Percentiles rank a stretch among this genome's conserved stretches.
These are phyloP conservation scores for Collybiopsis confluens DNA, from an alignment of 768 basidiomycete genomes.

Conservation along the genomic window DNA sequence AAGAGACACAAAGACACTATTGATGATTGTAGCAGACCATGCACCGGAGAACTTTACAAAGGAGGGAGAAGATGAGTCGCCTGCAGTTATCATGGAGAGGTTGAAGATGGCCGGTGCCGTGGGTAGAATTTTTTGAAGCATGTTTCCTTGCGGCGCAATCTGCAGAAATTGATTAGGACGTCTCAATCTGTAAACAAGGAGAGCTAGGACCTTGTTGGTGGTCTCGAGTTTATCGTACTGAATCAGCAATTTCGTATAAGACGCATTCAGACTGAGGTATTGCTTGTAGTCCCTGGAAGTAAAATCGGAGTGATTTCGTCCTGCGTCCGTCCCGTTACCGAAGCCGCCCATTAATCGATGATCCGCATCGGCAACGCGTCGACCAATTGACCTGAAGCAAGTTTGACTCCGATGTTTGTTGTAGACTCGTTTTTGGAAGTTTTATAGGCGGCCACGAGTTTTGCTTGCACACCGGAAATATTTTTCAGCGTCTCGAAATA, in stretches of 20 bases:
- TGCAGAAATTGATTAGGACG: background rate
- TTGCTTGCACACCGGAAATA: background rate
- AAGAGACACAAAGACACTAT: background rate
- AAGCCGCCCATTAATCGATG: constrained; percentile 2
- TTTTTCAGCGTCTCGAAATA: background rate
- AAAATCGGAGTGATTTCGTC: background rate
- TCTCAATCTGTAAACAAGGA: background rate
- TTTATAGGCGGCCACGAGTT: background rate
- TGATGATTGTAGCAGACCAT: constrained; percentile 7
- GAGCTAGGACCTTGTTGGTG: background rate
- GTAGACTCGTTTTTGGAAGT: background rate
- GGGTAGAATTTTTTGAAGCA: background rate
- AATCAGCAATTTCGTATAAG: background rate
- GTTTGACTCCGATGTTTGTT: constrained; percentile 3
- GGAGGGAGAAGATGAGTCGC: background rate
- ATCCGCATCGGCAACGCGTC: background rate
- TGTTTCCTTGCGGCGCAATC: constrained; percentile 2
- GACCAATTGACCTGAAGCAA: background rate
- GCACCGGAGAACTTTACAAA: background rate
- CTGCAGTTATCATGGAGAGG: constrained; percentile 5
- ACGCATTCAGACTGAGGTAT: constrained; percentile 2
- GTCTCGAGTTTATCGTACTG: constrained; percentile 1
- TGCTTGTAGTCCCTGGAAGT: background rate
- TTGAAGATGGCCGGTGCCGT: background rate
- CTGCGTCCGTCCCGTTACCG: background rate